Percentiles rank a stretch among this genome's conserved stretches.
Conservation (phyloP, 805 yeast species). For the Grigorovia humatica region DNA sequence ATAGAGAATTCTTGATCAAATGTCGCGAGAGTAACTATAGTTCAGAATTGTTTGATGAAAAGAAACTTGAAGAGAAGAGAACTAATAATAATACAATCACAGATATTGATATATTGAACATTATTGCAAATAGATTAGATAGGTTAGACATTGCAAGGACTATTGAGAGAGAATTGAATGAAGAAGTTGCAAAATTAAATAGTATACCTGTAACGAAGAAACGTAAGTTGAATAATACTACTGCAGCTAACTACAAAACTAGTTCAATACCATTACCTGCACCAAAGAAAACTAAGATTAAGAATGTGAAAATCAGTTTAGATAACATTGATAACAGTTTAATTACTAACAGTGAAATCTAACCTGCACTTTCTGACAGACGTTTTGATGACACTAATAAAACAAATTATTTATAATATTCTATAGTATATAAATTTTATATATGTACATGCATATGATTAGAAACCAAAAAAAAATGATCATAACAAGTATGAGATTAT, state of each 20-base stretch:
- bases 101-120: constrained; percentile 23
- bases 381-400: neutral
- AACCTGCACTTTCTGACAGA: neutral
- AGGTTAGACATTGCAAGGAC: constrained; percentile 22
- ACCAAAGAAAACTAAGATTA: neutral
- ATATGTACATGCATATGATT: neutral
- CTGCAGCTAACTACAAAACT: neutral
- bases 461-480: no score
- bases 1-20: constrained; percentile 59
- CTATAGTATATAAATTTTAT: neutral
- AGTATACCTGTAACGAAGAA: constrained; percentile 1
- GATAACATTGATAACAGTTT: neutral
- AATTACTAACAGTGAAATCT: neutral
- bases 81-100: constrained; percentile 10
- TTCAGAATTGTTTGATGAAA: constrained; percentile 2
- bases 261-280: neutral
- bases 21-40: constrained; percentile 3
- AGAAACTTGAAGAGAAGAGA: constrained; percentile 3
- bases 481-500: no score
- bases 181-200: constrained; percentile 7
- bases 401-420: no score
- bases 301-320: neutral
- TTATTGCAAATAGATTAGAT: constrained; percentile 20
- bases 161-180: constrained; percentile 19
- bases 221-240: constrained; percentile 4